Evolutionary conservation across 495 filamentous ascomycete genomes (phyloP), one percentile per base, ranked within the genome.

Genomic region (Aspergillus homomorphus): DNA sequence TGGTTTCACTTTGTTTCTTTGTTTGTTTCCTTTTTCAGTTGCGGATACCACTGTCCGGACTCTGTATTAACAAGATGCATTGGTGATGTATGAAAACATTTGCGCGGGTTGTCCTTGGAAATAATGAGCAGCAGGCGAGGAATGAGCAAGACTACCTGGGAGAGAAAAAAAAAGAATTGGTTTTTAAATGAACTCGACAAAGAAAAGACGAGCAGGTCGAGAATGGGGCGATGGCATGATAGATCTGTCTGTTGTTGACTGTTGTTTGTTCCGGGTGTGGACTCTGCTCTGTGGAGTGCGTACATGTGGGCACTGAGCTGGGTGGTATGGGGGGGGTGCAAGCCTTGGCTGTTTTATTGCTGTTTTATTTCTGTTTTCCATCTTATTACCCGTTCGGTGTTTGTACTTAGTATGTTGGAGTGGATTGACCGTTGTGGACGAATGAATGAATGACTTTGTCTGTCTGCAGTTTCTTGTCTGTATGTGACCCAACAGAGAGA

Each of bases 31-130:
- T 43, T 53, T 65, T 33, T 24, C 15, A 43, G 18, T 57, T n/a
- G n/a, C 54, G 48, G 42, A 42, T 50, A 42, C 24, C 22, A 33
- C 23, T 33, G 56, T 50, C 22, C 45, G 64, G 65, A 62, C 63
- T 62, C 43, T 73, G 69, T 71, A 70, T 60, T 57, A 56, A 56
- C 53, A 51, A 51, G 21, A 51, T 30, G 48, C 48, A 51, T 51
- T 51, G 33, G 23, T 51, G 48, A 30, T 51, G 28, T 28, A 51
- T 28, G 48, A 51, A 28, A 30, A 38, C 10, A 38, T 38, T 38
- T 9, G 12, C 33, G 15, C 33, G 33, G 33, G 48, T 51, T 33
- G 23, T 23, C 7, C 46, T 12, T 12, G 5, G 33, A 38, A 12
- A 38, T 38, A 38, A 38, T 38, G 33, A 38, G 33, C 33, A 38